A percentile compares a stretch with the other conserved stretches of the same genome.
Conservation (phyloP, 2,329 filamentous ascomycete species). For the Hypocrella siamensis region DNA sequence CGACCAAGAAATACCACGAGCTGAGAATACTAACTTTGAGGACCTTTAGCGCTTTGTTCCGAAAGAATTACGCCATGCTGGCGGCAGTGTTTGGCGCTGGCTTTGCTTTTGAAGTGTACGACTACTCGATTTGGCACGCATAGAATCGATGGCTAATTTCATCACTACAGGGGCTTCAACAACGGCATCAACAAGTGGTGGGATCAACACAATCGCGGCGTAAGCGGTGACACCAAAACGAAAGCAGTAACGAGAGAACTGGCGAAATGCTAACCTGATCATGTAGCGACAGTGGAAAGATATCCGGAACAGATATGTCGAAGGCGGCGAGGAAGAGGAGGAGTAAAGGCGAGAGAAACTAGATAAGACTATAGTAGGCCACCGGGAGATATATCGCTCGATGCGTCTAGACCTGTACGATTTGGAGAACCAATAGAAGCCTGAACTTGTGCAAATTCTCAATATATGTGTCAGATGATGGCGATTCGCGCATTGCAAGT, state of each 20-base stretch:
- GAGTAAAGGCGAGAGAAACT: conserved; percentile 12
- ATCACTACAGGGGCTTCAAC: conserved; percentile 58
- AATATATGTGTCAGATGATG: too few relatives aligned
- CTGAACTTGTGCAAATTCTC: too few relatives aligned
- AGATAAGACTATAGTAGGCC: neutral
- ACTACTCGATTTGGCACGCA: conserved; percentile 6
- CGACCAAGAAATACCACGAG: conserved; percentile 3
- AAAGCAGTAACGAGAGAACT: too few relatives aligned
- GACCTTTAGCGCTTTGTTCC: conserved; percentile 58
- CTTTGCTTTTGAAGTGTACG: conserved; percentile 90
- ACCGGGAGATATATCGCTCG: conserved; percentile 6
- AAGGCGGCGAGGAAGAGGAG: conserved; percentile 53
- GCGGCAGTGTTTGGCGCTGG: conserved; percentile 71
- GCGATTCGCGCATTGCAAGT: too few relatives aligned
- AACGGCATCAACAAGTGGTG: conserved; percentile 69
- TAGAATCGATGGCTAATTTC: conserved; percentile 13
- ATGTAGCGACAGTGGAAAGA: conserved; percentile 97
- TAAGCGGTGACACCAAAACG: conserved; percentile 38
- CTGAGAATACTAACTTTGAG: conserved; percentile 2
- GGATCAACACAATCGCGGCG: conserved; percentile 82
- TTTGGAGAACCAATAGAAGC: too few relatives aligned
- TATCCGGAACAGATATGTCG: conserved; percentile 79
- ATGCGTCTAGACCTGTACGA: conserved; percentile 18
- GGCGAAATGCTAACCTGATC: conserved; percentile 10
- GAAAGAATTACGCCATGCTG: conserved; percentile 78